Evolutionary conservation across 1,284 basidiomycete species (phyloP), one percentile per base, ranked within the genome.

Genomic region (Calocybe gambosa): DNA sequence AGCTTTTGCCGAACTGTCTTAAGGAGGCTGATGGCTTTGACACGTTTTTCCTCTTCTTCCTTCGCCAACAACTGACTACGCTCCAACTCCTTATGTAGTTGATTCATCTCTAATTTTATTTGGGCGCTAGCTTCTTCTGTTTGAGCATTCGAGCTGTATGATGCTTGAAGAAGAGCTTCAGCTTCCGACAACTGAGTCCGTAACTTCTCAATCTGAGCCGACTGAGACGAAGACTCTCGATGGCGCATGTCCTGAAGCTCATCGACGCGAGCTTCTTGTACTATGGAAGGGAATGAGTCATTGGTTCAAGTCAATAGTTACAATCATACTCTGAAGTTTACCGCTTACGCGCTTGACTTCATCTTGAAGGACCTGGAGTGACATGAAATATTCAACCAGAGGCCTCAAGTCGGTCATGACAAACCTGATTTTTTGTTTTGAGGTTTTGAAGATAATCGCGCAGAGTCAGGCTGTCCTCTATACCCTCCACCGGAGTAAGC

Each of bases 11-110:
- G 71, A n/a, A 96, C 89, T 1, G 91, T 87, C 70, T 95, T 95
- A 51, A 97, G 69, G 25, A 95, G 67, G 42, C 82, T 85, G 50
- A 96, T 86, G 0, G 93, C 92, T 61, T 96, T 97, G n/a, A 82
- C 78, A 10, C 93, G 81, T 64, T 96, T 96, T 65, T 97, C 93
- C 62, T 96, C 93, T 61, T 96, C 93, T 53, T 95, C 93, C 62
- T 89, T 94, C 1, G 81, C 82, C 1, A 71, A 51, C 9, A 68
- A 70, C 54, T 81, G 84, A 1, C 77, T 68, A 48, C 78, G 80
- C 34, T 80, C 74, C 2, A 84, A 61, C 46, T 93, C 87, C 6
- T 69, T 59, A 28, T 73, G 72, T 7, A 91, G 65, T 34, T 73
- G 71, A 3, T 77, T 73, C 0, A 82, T 63, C 37, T 84, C 78